Conservation (phyloP, 1,284 basidiomycete species). For the Tremellales sp. region DNA sequence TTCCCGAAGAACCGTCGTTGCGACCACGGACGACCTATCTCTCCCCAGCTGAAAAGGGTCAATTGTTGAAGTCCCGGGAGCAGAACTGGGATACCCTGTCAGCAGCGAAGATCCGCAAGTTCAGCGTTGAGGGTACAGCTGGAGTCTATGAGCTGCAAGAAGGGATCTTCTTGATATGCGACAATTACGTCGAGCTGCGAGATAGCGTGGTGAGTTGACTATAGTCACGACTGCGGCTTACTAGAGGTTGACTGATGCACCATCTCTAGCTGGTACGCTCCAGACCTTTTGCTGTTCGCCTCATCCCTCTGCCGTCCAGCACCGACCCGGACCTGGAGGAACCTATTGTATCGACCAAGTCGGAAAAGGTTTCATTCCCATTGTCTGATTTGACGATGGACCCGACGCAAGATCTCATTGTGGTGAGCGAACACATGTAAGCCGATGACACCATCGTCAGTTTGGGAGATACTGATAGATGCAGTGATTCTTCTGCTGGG, state of each 20-base stretch:
- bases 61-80: constrained; percentile 24
- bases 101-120: constrained; percentile 12
- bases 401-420: constrained; percentile 46
- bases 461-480: no score
- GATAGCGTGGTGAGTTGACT: constrained; percentile 26
- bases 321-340: constrained; percentile 33
- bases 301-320: constrained; percentile 40
- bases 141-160: constrained; percentile 49
- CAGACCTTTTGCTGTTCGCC: constrained; percentile 20
- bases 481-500: no score
- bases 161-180: constrained; percentile 45
- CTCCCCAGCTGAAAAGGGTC: constrained; percentile 24
- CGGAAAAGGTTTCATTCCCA: constrained; percentile 27
- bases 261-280: no score
- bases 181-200: constrained; percentile 22
- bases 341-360: constrained; percentile 22
- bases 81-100: constrained; percentile 30
- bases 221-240: no score
- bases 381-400: constrained; percentile 49
- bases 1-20: constrained; percentile 10
- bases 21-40: constrained; percentile 7
- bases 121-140: constrained; percentile 32
- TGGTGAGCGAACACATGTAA: constrained; percentile 40
- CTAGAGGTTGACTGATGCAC: no score
- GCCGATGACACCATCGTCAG: no score